Percentiles rank a stretch among this genome's conserved stretches.
These are phyloP conservation scores for Ormosia semicastrata DNA, from an alignment of 306 rosid species.

Conservation along the genomic window DNA sequence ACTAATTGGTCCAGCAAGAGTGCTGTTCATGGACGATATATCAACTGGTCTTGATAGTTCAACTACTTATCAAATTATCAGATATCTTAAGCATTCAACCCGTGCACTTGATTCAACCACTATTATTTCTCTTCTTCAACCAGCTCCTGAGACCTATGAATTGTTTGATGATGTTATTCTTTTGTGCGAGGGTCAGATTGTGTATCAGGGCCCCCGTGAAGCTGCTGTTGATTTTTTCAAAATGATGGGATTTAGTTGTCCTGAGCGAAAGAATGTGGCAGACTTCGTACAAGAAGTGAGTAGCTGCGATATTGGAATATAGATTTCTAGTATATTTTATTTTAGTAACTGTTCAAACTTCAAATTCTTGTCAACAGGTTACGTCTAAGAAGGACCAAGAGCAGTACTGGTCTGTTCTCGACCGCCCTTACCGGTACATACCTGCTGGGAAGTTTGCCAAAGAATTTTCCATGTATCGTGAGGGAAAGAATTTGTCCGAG, in stretches of 20 bases:
- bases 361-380: conserved; percentile 56
- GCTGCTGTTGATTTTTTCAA: conserved; percentile 74
- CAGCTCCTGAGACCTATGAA: conserved; percentile 98
- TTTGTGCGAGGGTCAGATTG: conserved; percentile 92
- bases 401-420: conserved; percentile 87
- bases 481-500: conserved; percentile 69
- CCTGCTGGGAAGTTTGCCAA: conserved; percentile 80
- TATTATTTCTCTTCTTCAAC: conserved; percentile 93
- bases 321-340: conserved; percentile 19
- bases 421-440: conserved; percentile 76
- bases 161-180: conserved; percentile 94
- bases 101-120: conserved; percentile 87
- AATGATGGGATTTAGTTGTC: conserved; percentile 88
- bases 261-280: conserved; percentile 91
- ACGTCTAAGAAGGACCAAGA: conserved; percentile 95
- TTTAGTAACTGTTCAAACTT: conserved; percentile 25
- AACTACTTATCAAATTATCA: conserved; percentile 88
- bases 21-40: conserved; percentile 96
- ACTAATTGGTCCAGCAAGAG: conserved; percentile 97
- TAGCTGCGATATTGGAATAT: conserved; percentile 18
- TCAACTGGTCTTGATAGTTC: conserved; percentile 97
- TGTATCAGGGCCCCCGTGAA: conserved; percentile 88
- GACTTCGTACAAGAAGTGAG: conserved; percentile 98
- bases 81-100: conserved; percentile 88
- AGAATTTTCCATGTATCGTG: conserved; percentile 64